Evolutionary conservation across 2,329 filamentous ascomycete genomes (phyloP), one percentile per base, ranked within the genome.

Genomic region (Whalleya microplaca): DNA sequence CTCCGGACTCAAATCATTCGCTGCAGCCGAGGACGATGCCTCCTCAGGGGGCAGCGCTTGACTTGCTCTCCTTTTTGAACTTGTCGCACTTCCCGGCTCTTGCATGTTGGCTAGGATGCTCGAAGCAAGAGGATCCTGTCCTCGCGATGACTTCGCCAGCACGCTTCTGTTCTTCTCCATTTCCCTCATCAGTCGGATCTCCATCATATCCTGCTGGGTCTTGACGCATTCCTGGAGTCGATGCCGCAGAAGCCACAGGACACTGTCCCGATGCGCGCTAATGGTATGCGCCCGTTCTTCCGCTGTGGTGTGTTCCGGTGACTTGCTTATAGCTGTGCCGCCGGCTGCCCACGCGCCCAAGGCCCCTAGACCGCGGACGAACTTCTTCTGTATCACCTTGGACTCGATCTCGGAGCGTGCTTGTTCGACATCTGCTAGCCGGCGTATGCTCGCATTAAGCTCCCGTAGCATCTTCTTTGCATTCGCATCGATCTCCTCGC

Each of bases 181-280:
- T 72, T 96, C 91, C 52, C 95, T 81, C 69, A 87, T 86, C 64
- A 98, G 79, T 66, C 95, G 79, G 68, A 91, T 90, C 76, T 96
- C 93, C 82, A 98, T 96, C 92, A 98, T 97, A 48, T 83, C 84
- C 66, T 91, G 87, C 78, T 98, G 94, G 61, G 89, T 86, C 66
- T 85, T 82, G 42, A 90, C 89, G 54, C 89, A 92, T 63, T 85
- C 81, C 75, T 95, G 90, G 61, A 98, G 75, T 67, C 86, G 83
- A 69, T 88, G 83, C 61, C 90, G 82, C 67, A 99, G 72, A 65
- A 89, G 93, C 87, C 90, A 94, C 10, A 98, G 76, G 45, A 99
- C 86, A 61, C 88, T 88, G 68, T 96, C 93, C 50, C 93, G 80
- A 64, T 96, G 89, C 48, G 84, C 82, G 48, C 83, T 86, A 6